Evolutionary conservation across 2,329 filamentous ascomycete genomes (phyloP).

Genomic region (Raffaelea deltoideospora): DNA sequence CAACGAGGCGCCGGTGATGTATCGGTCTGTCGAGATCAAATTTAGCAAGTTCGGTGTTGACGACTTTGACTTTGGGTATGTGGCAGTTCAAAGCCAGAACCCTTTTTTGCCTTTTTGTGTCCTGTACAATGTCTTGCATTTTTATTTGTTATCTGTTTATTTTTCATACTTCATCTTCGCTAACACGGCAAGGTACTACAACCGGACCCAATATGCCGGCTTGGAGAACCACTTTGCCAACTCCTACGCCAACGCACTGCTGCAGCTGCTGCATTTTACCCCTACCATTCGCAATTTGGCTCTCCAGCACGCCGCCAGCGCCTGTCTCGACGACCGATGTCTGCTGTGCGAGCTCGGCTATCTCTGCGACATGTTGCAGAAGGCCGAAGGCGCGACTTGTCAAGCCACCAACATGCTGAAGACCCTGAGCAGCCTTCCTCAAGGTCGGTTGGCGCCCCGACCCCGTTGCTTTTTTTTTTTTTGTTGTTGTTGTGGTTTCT

Average conservation of each 20-base stretch:
- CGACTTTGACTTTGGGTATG: constrained; percentile 90
- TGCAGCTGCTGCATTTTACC: constrained; percentile 86
- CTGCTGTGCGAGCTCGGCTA: constrained; percentile 90
- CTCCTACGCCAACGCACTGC: constrained; percentile 83
- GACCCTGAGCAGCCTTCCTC: constrained; percentile 69
- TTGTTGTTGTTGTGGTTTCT: constrained; percentile 25
- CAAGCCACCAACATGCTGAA: constrained; percentile 93
- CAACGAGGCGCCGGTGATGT: constrained; percentile 73
- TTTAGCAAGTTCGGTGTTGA: constrained; percentile 99
- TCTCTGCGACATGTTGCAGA: constrained; percentile 94
- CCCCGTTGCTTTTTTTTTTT: not conserved
- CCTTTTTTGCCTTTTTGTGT: not conserved
- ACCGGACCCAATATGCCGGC: constrained; percentile 81
- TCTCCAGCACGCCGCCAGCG: constrained; percentile 73
- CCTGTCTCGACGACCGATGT: constrained; percentile 70
- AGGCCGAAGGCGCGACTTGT: constrained; percentile 83
- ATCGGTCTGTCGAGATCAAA: constrained; percentile 91
- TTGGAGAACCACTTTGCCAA: constrained; percentile 94
- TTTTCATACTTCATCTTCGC: not conserved
- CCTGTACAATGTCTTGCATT: too few relatives aligned
- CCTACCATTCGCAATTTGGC: constrained; percentile 78
- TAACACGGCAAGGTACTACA: constrained; percentile 52
- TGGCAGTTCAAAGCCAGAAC: too few relatives aligned
- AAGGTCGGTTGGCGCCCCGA: constrained; percentile 32
- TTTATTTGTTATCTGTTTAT: not conserved